Evolutionary conservation across 78 protist genomes (phyloP), one percentile per base, ranked within the genome.

Genomic region (Dictyostelium firmibasis): DNA sequence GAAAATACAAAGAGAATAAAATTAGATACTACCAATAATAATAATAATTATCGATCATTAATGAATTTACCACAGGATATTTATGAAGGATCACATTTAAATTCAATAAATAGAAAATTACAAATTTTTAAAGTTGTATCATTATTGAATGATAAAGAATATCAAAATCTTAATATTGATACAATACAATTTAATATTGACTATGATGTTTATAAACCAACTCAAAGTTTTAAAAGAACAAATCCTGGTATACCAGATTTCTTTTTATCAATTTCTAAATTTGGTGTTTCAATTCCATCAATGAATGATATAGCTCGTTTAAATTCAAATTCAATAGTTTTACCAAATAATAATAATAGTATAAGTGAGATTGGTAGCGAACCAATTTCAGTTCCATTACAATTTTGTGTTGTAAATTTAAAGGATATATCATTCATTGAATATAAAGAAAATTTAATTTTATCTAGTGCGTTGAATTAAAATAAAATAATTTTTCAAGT

Each of bases 191-290:
- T 35, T 85, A 6, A 18, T 29, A 75, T 85, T 4, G 92, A 85
- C 35, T 85, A 85, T 35, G 67, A 85, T 75, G 75, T 85, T 33
- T 85, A 85, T 75, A 72, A 75, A 85, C 92, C 92, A n/a, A 29
- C 25, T 14, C 25, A 23, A 14, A 35, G 33, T 27, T 85, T 85
- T 75, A 85, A 85, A 75, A 85, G 76, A 47, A 53, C 83, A 2
- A 36, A n/a, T 25, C 92, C 92, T 9, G 92, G 92, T n/a, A 43
- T n/a, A 33, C 92, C 92, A 7, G 92, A 85, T 53, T 75, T 85
- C 35, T 43, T 72, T 74, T 50, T 85, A 47, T 47, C 64, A 5
- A 85, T 44, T 47, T 23, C 35, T 9, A 72, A 25, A 50, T 85
- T 35, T 3, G 29, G 18, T 9, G 41, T 47, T 27, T 14, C 14